Percentiles rank a stretch among this genome's conserved stretches.
Evolutionary conservation across 805 yeast genomes (phyloP).

Genomic region (Wickerhamomyces ciferrii): DNA sequence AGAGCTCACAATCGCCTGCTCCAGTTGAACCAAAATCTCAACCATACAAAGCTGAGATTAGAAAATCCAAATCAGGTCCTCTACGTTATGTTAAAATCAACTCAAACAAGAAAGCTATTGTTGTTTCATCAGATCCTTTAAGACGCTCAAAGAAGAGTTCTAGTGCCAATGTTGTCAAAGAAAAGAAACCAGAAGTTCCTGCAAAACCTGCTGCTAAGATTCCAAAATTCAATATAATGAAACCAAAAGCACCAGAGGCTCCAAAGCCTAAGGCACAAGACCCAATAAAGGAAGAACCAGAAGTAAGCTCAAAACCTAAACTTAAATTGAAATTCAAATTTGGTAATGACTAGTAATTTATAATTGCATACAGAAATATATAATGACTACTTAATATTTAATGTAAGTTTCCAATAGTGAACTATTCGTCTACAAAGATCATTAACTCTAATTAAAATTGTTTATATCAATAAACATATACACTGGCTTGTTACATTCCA

Average conservation of each 20-base stretch:
- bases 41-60: conserved; percentile 14
- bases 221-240: not conserved
- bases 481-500: not conserved
- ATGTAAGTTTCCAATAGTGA: no score
- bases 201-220: not conserved
- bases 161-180: conserved; percentile 1
- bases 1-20: not conserved
- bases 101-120: conserved; percentile 27
- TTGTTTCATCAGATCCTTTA: conserved; percentile 39
- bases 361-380: not conserved
- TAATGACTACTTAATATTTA: not conserved
- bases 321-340: conserved; percentile 11
- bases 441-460: no score
- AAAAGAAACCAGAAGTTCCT: not conserved
- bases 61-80: conserved; percentile 20
- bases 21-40: not conserved
- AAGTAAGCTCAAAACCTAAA: not conserved
- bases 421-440: no score
- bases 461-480: not conserved
- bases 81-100: conserved; percentile 39
- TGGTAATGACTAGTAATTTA: not conserved
- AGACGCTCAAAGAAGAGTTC: conserved; percentile 9
- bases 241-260: not conserved
- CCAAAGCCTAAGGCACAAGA: not conserved
- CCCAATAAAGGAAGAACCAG: not conserved